Evolutionary conservation across 139 green algal species (phyloP), one percentile per base, ranked within the genome.

Genomic region (Tetradesmus lagerheimii): DNA sequence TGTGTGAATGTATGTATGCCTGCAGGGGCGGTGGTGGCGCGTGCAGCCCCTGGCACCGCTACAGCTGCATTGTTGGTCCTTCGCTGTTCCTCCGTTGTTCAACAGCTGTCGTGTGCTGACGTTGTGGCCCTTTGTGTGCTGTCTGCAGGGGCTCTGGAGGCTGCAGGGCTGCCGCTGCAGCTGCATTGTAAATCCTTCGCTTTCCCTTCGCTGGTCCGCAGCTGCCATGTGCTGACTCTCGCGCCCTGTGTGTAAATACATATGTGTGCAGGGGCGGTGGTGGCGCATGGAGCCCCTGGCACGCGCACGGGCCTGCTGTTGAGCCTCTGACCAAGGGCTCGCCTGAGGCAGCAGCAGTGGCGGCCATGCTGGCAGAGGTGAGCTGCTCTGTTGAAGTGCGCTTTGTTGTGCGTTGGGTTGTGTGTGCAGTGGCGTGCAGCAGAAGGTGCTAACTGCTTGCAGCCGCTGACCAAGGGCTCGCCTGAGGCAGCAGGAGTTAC

Each of bases 241-340:
- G 11, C 12, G 5, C 50, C 5, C 57, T 71, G 25, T n/a, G 3
- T 31, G 23, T 31, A 23, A 5, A n/a, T n/a, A n/a, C n/a, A n/a
- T n/a, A n/a, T 31, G 57, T 1, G 1, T 71, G 57, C 57, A 71
- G 57, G 57, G 57, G 20, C 2, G 4, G 9, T 64, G 38, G 27
- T 6, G 53, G 18, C 25, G 64, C 35, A 0, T 88, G 62, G 64
- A 80, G 62, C 29, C 83, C 83, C 12, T 88, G 83, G 83, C 83
- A 88, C 39, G 67, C 67, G 0, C 20, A 37, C 35, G 27, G 75
- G 64, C 62, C 37, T n/a, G 35, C 38, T 67, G 38, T 25, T 18
- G 71, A 38, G 31, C 62, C 62, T 38, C 64, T 88, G 37, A n/a
- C 6, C 1, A 62, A 62, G 38, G 83, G 83, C 4, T 80, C 64